These are phyloP conservation scores for Claviceps sp. DNA, from an alignment of 2,329 filamentous ascomycete species.

Conservation along the genomic window DNA sequence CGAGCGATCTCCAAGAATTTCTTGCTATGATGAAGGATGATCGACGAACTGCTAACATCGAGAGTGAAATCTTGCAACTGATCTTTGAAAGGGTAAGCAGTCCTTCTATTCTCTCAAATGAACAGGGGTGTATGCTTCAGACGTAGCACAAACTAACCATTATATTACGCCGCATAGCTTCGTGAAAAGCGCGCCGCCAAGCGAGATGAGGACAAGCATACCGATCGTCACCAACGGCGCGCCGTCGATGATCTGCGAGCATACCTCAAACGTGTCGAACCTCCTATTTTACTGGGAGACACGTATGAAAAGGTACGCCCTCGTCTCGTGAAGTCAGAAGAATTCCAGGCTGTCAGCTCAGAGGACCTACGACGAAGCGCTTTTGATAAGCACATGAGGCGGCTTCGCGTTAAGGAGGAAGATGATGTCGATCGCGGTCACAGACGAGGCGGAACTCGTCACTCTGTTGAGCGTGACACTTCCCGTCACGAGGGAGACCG, in stretches of 20 bases:
- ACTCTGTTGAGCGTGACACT: slow-evolving; percentile 34
- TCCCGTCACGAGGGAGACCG: slow-evolving; percentile 50
- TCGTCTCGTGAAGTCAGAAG: slow-evolving; percentile 66
- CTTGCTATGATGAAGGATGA: slow-evolving; percentile 69
- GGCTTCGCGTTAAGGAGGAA: slow-evolving; percentile 83
- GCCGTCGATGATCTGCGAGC: slow-evolving; percentile 75
- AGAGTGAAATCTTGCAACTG: slow-evolving; percentile 61
- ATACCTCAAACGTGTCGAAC: slow-evolving; percentile 79
- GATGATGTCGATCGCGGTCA: slow-evolving; percentile 60
- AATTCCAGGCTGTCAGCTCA: slow-evolving; percentile 69
- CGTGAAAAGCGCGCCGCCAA: slow-evolving; percentile 76
- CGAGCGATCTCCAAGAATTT: slow-evolving; percentile 85
- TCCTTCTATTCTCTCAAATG: neutral
- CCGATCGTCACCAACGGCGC: slow-evolving; percentile 74
- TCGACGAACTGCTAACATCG: slow-evolving; percentile 76
- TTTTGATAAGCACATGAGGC: slow-evolving; percentile 84
- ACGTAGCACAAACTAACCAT: neutral
- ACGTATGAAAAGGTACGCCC: slow-evolving; percentile 80
- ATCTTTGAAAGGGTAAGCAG: slow-evolving; percentile 65
- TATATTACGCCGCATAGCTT: slow-evolving; percentile 33
- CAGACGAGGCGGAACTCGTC: slow-evolving; percentile 41
- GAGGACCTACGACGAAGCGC: slow-evolving; percentile 73
- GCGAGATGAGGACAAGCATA: slow-evolving; percentile 70
- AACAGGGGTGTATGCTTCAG: too few relatives aligned
- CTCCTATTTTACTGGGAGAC: slow-evolving; percentile 62